Percentiles rank a stretch among this genome's conserved stretches.
phyloP scores from a whole-genome alignment of 768 basidiomycete genomes.

The Termitomyces sp. region DNA sequence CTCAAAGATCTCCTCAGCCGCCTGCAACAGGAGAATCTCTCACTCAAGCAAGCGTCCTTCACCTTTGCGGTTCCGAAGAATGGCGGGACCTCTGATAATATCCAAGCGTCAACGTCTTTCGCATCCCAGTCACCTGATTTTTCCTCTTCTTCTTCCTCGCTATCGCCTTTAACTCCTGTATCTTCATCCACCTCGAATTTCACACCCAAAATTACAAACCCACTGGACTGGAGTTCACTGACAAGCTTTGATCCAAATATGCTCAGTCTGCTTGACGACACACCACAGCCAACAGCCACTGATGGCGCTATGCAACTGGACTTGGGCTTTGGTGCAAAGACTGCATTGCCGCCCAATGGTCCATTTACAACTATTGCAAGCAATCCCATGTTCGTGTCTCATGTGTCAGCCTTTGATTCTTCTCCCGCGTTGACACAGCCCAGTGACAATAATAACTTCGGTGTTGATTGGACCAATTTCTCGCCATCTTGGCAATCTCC shows the following conservation, averaged over 20 bases:
- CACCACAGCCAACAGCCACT: conserved; percentile 45
- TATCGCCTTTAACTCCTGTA: conserved; percentile 12
- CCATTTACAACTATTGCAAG: conserved; percentile 77
- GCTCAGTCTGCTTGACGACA: conserved; percentile 60
- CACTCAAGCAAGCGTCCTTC: conserved; percentile 76
- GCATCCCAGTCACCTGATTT: conserved; percentile 24
- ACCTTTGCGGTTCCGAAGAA: conserved; percentile 70
- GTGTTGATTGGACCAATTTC: conserved; percentile 40
- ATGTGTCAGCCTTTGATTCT: conserved; percentile 52
- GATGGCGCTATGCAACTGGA: conserved; percentile 59
- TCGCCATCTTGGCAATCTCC: conserved; percentile 40
- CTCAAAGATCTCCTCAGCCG: conserved; percentile 79
- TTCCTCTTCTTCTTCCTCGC: conserved; percentile 13
- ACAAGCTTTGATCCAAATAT: conserved; percentile 66
- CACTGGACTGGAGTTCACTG: conserved; percentile 60
- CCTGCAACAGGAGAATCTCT: conserved; percentile 81
- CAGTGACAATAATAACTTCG: conserved; percentile 28
- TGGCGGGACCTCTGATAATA: conserved; percentile 13
- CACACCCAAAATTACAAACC: conserved; percentile 33
- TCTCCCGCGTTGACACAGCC: conserved; percentile 19
- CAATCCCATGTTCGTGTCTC: conserved; percentile 85
- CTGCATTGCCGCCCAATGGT: conserved; percentile 37
- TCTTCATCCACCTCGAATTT: conserved; percentile 21
- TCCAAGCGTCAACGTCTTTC: conserved; percentile 18
- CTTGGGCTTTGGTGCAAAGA: conserved; percentile 45